Evolutionary conservation across 257 asterid genomes (phyloP).

Genomic region (Solanum sejunctum): DNA sequence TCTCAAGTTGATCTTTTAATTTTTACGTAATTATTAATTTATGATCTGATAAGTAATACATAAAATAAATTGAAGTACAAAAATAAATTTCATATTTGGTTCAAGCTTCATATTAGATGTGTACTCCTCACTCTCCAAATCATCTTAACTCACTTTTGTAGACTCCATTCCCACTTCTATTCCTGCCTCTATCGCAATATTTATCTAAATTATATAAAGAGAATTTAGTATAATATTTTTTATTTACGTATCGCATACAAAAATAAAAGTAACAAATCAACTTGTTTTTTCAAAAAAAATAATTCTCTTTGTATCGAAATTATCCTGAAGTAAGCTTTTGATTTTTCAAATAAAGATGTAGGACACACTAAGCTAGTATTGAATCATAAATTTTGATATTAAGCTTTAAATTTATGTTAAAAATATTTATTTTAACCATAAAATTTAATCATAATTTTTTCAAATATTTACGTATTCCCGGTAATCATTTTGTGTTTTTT

Average conservation of each 20-base stretch:
- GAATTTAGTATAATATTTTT: not conserved
- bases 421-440: too few relatives aligned
- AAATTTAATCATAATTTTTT: too few relatives aligned
- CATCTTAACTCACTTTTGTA: not conserved
- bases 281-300: not conserved
- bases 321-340: not conserved
- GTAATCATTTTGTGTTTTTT: fast-evolving
- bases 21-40: too few relatives aligned
- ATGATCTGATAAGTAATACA: too few relatives aligned
- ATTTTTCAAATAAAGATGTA: not conserved
- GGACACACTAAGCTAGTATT: not conserved
- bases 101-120: not conserved
- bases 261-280: not conserved
- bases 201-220: not conserved
- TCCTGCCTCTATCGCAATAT: fast-evolving
- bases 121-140: not conserved
- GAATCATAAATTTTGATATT: too few relatives aligned
- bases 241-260: not conserved
- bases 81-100: too few relatives aligned
- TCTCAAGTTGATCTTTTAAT: too few relatives aligned
- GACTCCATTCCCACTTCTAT: not conserved
- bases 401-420: too few relatives aligned
- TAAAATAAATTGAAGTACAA: too few relatives aligned
- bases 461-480: not conserved
- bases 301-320: not conserved